phyloP scores from a whole-genome alignment of 352 stramenopile species.

The Phytophthora sp. region DNA sequence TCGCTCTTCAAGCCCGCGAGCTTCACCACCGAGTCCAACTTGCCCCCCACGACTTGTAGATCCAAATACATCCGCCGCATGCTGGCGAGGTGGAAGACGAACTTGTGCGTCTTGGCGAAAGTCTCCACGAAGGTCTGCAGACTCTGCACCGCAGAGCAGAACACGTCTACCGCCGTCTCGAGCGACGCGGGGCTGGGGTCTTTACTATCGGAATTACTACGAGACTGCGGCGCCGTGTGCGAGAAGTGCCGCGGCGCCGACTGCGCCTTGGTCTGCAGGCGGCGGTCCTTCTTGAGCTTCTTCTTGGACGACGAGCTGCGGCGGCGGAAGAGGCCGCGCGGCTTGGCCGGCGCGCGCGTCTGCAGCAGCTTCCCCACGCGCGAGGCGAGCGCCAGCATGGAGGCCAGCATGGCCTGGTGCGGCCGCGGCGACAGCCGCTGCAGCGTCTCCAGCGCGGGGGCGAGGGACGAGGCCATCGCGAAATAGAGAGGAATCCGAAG shows the following conservation, averaged over 20 bases:
- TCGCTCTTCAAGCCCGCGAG: background rate
- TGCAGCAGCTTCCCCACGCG: background rate
- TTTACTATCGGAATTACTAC: too few relatives aligned
- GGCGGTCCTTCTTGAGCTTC: background rate
- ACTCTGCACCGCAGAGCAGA: slow-evolving; percentile 7
- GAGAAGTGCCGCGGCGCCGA: slow-evolving; percentile 2
- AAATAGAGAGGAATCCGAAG: too few relatives aligned
- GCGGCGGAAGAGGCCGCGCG: slow-evolving; percentile 8
- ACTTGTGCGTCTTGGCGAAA: slow-evolving; percentile 19
- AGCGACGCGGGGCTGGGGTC: too few relatives aligned
- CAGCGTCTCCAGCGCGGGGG: background rate
- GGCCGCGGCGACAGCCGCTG: background rate
- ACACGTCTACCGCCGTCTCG: background rate
- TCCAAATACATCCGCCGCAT: slow-evolving; percentile 29
- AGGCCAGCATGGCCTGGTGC: slow-evolving; percentile 3
- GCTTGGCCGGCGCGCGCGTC: background rate
- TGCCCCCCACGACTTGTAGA: background rate
- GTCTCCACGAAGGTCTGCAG: slow-evolving; percentile 3
- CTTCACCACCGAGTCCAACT: slow-evolving; percentile 13
- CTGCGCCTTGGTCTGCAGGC: background rate
- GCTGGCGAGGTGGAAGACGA: slow-evolving; percentile 31
- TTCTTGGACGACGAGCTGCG: slow-evolving; percentile 16
- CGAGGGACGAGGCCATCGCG: background rate
- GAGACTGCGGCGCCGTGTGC: background rate
- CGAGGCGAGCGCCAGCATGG: background rate